Percentiles rank a stretch among this genome's conserved stretches.
These are phyloP conservation scores for Colletotrichum sp. DNA, from an alignment of 2,329 filamentous ascomycete species.

Conservation along the genomic window DNA sequence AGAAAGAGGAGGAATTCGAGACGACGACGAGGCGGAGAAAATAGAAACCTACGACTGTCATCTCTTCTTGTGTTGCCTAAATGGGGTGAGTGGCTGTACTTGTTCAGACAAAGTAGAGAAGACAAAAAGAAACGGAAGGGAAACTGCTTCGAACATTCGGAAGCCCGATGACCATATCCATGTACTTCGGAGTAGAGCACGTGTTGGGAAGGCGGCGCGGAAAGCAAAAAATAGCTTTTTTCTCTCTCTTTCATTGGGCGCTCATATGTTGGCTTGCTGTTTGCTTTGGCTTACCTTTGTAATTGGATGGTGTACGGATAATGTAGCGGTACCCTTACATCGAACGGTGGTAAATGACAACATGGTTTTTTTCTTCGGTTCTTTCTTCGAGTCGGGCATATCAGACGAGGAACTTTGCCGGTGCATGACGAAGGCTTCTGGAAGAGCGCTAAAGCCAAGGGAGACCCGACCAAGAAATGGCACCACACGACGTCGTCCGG, in stretches of 20 bases:
- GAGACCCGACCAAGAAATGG: not conserved
- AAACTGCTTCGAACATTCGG: not conserved
- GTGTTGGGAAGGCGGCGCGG: not conserved
- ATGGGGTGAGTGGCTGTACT: not conserved
- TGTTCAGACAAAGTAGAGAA: not conserved
- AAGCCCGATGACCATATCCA: not conserved
- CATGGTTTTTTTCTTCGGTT: not conserved
- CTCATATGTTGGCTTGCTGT: not conserved
- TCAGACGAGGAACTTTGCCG: not conserved
- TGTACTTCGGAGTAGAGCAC: not conserved
- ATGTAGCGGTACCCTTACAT: not conserved
- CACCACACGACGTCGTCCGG: not conserved
- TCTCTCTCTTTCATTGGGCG: not conserved
- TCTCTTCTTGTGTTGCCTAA: not conserved
- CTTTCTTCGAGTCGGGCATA: not conserved
- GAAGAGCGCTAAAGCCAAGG: not conserved
- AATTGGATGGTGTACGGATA: not conserved
- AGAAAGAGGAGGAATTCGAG: not conserved
- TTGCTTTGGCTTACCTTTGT: not conserved
- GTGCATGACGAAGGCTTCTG: slow-evolving; percentile 10
- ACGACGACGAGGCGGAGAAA: not conserved
- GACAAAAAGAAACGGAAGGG: not conserved
- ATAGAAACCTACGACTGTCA: not conserved
- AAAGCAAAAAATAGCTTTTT: not conserved
- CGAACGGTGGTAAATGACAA: not conserved